These are phyloP conservation scores for Pterothamnion heteromorphum DNA, from an alignment of 31 red algal species.

Conservation along the genomic window DNA sequence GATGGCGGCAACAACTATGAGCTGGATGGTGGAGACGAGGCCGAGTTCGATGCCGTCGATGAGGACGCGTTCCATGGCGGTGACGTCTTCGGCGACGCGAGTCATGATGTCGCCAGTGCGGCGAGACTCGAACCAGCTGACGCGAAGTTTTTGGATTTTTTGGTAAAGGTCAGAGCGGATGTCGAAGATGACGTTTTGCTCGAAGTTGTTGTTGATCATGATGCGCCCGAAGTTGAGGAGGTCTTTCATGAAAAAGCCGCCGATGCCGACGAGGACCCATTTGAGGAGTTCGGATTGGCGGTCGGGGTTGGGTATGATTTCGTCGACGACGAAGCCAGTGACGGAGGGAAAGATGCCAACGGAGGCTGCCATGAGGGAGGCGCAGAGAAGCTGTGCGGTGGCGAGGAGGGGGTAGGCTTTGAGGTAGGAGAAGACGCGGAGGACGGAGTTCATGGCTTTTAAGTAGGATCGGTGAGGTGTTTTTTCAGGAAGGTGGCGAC, in stretches of 20 bases:
- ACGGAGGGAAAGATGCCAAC: background rate
- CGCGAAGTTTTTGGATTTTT: background rate
- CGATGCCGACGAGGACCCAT: background rate
- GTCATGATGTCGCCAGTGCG: constrained; percentile 48
- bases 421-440: background rate
- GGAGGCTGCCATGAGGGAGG: background rate
- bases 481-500: too few species aligned
- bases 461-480: too few species aligned
- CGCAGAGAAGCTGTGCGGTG: background rate
- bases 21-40: background rate
- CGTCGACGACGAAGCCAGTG: background rate
- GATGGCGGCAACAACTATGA: background rate
- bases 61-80: constrained; percentile 15
- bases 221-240: background rate
- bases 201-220: background rate
- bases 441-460: background rate
- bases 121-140: constrained; percentile 14
- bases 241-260: background rate
- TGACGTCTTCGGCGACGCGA: constrained; percentile 29
- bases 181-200: background rate
- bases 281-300: background rate
- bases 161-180: constrained; percentile 22
- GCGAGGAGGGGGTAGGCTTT: background rate
- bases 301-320: background rate
- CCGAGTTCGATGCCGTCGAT: constrained; percentile 9